phyloP scores from a whole-genome alignment of 1,139 yeast genomes.

The Spencermartinsiella ligniputridi region DNA sequence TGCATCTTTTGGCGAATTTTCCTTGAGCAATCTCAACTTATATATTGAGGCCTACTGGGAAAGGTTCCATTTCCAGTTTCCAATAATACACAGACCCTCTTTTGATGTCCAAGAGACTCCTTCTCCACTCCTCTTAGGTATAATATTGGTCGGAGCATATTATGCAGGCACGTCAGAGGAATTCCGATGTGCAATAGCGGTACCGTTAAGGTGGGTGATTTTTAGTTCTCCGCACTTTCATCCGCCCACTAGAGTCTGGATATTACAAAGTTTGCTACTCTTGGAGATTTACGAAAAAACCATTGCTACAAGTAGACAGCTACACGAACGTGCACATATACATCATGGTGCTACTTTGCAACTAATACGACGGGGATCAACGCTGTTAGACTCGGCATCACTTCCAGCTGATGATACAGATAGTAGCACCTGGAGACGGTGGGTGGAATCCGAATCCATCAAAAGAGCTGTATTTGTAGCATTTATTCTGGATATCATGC shows the following conservation, averaged over 20 bases:
- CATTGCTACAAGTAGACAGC: constrained; percentile 40
- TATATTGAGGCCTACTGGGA: constrained; percentile 42
- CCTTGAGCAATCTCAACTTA: constrained; percentile 12
- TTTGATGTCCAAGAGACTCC: constrained; percentile 50
- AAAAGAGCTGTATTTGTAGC: constrained; percentile 73
- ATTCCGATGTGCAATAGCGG: constrained; percentile 45
- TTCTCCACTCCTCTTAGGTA: constrained; percentile 48
- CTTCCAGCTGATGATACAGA: constrained; percentile 27
- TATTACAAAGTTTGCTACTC: constrained; percentile 54
- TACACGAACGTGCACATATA: constrained; percentile 67
- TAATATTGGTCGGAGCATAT: constrained; percentile 49
- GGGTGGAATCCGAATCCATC: constrained; percentile 73
- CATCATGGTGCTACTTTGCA: constrained; percentile 74
- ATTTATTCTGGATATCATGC: constrained; percentile 70
- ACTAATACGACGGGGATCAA: constrained; percentile 60
- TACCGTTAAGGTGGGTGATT: constrained; percentile 54
- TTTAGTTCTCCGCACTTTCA: constrained; percentile 55
- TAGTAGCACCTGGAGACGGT: constrained; percentile 43
- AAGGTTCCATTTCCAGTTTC: constrained; percentile 55
- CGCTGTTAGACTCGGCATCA: constrained; percentile 34
- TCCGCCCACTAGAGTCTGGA: constrained; percentile 52
- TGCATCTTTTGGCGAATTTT: constrained; percentile 11
- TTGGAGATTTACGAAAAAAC: constrained; percentile 63
- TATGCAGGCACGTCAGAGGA: constrained; percentile 10
- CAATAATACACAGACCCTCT: constrained; percentile 58